Base-by-base conservation (phyloP, 768 basidiomycete species). In the Tricholoma furcatifolium region DNA sequence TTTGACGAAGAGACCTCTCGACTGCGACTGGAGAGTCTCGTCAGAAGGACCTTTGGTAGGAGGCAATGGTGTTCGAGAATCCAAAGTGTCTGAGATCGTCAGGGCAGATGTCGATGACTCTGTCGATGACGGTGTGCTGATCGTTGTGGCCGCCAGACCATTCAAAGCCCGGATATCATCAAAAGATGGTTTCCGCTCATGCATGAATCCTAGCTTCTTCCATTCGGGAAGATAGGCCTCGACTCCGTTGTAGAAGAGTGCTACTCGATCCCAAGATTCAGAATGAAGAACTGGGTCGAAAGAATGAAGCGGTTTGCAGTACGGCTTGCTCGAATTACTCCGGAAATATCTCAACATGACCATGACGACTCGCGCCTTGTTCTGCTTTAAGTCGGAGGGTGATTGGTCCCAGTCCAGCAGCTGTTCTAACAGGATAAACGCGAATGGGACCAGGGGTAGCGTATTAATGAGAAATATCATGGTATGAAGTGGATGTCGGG, bases 361-460 rank as follows among this genome's bases (percentile, higher is more conserved):
- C 49, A 55, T 50, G n/a, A 55, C 35, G 4, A 34, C 43, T 39
- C 51, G 45, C 4, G 32, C 30, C 8, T 40, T 50, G 12, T 6
- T 14, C 23, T 21, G 9, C 8, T 11, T 14, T 0, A 32, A 14
- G 3, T 34, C 31, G 24, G 27, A 12, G 4, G 38, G 18, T 27
- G 38, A 43, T 35, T 35, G 38, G 17, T 55, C 58, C 58, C 58
- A 59, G 4, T 56, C 51, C 9, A 36, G 27, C 2, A 59, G 51
- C 18, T 44, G 43, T 35, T 46, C 51, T n/a, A 59, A 43, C 23
- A 56, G 38, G 6, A 59, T 14, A 27, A 50, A 55, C 0, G 51
- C 32, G 30, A 39, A 59, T 6, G 58, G 58, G 0, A 53, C 58
- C 8, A 59, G 35, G 17, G 54, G 54, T 20, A 56, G 9, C 2